These are phyloP conservation scores for Plasmodium fragile DNA, from an alignment of 169 alveolate genomes.

Conservation along the genomic window DNA sequence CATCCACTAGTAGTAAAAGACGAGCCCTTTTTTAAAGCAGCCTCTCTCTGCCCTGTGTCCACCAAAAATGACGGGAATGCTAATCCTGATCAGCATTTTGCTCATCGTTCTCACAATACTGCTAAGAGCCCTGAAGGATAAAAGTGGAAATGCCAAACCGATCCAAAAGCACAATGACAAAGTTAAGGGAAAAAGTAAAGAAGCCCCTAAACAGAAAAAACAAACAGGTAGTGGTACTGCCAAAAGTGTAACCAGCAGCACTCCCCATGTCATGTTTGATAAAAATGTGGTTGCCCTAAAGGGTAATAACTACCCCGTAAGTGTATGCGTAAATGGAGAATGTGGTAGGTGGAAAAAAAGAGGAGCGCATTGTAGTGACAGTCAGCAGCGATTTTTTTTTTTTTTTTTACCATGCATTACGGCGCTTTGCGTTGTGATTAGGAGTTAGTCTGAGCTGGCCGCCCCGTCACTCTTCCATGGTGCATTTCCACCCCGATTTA, in stretches of 20 bases:
- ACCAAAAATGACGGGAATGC: not conserved
- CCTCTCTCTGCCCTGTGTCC: not conserved
- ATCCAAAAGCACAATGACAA: not conserved
- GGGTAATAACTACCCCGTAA: slow-evolving; percentile 36
- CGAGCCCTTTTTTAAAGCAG: not conserved
- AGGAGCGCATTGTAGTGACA: not conserved
- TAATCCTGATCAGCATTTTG: not conserved
- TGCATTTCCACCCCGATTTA: not conserved
- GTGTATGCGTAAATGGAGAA: slow-evolving; percentile 46
- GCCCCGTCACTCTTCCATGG: not conserved
- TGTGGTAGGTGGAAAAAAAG: slow-evolving; percentile 16
- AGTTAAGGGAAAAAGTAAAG: not conserved
- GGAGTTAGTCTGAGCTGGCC: not conserved
- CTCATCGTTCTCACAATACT: not conserved
- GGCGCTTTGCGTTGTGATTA: not conserved
- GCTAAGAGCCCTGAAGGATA: not conserved
- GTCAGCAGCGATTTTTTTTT: not conserved
- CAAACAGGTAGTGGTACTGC: not conserved
- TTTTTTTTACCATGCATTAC: too few species aligned
- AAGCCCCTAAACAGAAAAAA: slow-evolving; percentile 5
- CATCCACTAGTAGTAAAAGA: not conserved
- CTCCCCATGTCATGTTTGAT: slow-evolving; percentile 11
- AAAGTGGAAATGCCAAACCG: not conserved
- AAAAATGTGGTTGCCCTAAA: not conserved
- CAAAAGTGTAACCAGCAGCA: not conserved